Base-by-base conservation (phyloP, 2,329 filamentous ascomycete genomes). In the Cytospora leucostoma region DNA sequence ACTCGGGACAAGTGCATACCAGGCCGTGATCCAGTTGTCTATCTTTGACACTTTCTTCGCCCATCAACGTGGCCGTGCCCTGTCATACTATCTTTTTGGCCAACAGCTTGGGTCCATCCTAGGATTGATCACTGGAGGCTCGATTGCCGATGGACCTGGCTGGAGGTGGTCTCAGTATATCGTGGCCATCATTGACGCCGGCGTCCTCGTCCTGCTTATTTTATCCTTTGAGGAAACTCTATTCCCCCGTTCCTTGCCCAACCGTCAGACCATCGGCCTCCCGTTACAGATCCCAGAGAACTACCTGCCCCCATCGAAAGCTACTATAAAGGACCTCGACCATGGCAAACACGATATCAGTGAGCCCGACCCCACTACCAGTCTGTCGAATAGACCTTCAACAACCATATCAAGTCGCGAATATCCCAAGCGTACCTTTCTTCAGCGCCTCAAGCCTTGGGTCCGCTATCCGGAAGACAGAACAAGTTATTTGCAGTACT, bases 21-120 rank as follows among this genome's bases (percentile, higher is more conserved):
- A 77, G 61, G 74, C 74, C 7, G 65, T 77, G 19, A 76, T 77
- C 52, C 75, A 76, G 65, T 68, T 77, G 15, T 74, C 73, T n/a
- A 71, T 77, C 19, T 77, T 77, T 51, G 75, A 77, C 63, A 72
- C 76, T 64, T 77, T 77, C 66, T 77, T 76, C 57, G 68, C 73
- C 0, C 75, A 77, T 52, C 71, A 77, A 58, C 72, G 76, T 8
- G 75, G 75, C 7, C 68, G 71, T 0, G 75, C 72, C 70, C 62
- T 76, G n/a, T 70, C 74, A 3, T 68, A 74, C 19, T 77, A 77
- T 52, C 70, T 77, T 10, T 77, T 76, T 64, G 75, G 75, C 10
- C 75, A 77, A 58, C 75, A 77, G 56, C 69, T 77, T 3, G 75
- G 75, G 0, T 74, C 73, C 0, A 77, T 77, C 17, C 66, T 77